Percentiles rank a stretch among this genome's conserved stretches.
Evolutionary conservation across 148 eudicot genomes (phyloP).

Genomic region (Amaranthus palmeri): DNA sequence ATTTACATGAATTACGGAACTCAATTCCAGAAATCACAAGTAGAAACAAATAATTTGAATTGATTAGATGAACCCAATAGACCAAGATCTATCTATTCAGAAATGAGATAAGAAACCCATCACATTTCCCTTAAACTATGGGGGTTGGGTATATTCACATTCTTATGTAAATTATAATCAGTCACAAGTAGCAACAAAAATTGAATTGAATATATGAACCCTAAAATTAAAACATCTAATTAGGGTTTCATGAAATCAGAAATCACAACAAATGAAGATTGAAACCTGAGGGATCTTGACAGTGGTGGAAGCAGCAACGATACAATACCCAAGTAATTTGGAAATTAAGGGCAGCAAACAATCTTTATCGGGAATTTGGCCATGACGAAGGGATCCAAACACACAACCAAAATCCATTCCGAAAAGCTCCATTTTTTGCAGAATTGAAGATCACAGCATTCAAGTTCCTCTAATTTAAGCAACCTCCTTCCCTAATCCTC

Average conservation of each 20-base stretch:
- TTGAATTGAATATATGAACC: neutral
- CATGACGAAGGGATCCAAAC: slow-evolving; percentile 45
- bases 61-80: neutral
- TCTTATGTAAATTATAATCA: too few relatives aligned
- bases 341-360: slow-evolving; percentile 85
- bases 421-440: slow-evolving; percentile 46
- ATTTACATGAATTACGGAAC: neutral
- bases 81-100: too few relatives aligned
- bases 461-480: neutral
- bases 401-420: slow-evolving; percentile 85
- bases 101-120: too few relatives aligned
- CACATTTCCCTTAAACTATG: too few relatives aligned
- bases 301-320: slow-evolving; percentile 93
- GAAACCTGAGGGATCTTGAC: slow-evolving; percentile 90
- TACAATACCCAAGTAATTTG: slow-evolving; percentile 80
- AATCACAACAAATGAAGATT: neutral
- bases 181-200: neutral
- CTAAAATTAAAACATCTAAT: neutral
- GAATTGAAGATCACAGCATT: neutral
- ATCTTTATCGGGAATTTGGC: slow-evolving; percentile 58
- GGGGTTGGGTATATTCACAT: too few relatives aligned
- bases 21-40: neutral
- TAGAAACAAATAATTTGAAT: neutral
- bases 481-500: too few relatives aligned
- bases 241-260: neutral